Evolutionary conservation across 345 rosid genomes (phyloP), one percentile per base, ranked within the genome.

Genomic region (Gossypium stocksii): DNA sequence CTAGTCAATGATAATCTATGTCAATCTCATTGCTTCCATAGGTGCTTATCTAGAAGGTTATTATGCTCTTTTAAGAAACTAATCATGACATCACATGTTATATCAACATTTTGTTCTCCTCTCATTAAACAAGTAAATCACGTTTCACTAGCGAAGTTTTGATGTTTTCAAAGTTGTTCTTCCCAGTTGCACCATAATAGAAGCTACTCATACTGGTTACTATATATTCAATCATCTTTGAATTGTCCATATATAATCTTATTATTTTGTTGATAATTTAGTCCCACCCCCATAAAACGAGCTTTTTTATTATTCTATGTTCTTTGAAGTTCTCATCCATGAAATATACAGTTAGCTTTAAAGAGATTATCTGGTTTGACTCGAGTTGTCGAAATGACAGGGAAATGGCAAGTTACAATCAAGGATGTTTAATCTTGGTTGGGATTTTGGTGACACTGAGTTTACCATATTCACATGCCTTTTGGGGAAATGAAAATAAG

Each of bases 371-470:
- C 43, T 65, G 27, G 19, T 20, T 20, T 66, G 70, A 66, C 17
- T 53, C 62, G 20, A 38, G 34, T 7, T 54, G 23, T 20, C 77
- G 49, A 23, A 62, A 53, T 19, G 54, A 70, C 85, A 83, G 85
- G 79, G n/a, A 70, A 78, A 78, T 85, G 90, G 58, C 38, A 59
- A 14, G 27, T 69, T 71, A 0, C 38, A 17, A 0, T 20, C 46
- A 65, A 44, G 74, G 76, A 72, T 76, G 82, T 27, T 14, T 78
- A 63, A 71, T 78, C 64, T 66, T 45, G 13, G 34, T 73, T 44
- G 76, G 78, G 66, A 22, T 67, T 77, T 64, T 87, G 29, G 27
- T 83, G 60, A 53, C 70, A 13, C 75, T 64, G 73, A 73, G 59
- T 62, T 34, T 77, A 45, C 69, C 65, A 60, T 27, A 27, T 60